These are phyloP conservation scores for Phytophthora brassicae DNA, from an alignment of 352 stramenopile genomes.

Conservation along the genomic window DNA sequence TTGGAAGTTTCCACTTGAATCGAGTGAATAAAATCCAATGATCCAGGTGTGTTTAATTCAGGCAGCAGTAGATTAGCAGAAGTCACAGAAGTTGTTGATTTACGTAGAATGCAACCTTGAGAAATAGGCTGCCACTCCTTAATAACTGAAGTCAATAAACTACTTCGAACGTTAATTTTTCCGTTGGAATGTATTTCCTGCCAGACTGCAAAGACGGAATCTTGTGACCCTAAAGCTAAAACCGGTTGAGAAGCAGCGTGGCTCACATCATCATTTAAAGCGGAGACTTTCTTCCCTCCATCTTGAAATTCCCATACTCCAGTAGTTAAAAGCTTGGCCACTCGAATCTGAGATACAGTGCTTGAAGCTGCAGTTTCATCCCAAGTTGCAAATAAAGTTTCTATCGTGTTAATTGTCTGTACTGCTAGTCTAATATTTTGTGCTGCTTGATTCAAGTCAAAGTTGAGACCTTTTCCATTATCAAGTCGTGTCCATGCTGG, in stretches of 20 bases:
- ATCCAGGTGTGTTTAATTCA: conserved; percentile 41
- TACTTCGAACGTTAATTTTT: conserved; percentile 40
- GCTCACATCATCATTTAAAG: conserved; percentile 42
- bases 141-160: conserved; percentile 12
- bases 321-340: conserved; percentile 28
- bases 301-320: conserved; percentile 48
- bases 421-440: conserved; percentile 44
- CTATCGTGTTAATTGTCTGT: conserved; percentile 13
- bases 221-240: conserved; percentile 14
- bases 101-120: conserved; percentile 49
- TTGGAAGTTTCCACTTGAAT: conserved; percentile 58
- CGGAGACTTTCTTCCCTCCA: conserved; percentile 32
- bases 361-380: conserved; percentile 39
- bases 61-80: conserved; percentile 51
- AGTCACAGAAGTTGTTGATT: conserved; percentile 36
- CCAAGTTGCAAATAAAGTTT: conserved; percentile 52
- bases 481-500: conserved; percentile 48
- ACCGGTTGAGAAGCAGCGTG: conserved; percentile 34
- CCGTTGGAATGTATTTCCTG: conserved; percentile 43
- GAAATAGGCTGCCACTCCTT: conserved; percentile 53
- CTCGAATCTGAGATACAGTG: conserved; percentile 44
- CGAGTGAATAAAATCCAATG: conserved; percentile 52
- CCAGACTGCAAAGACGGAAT: conserved; percentile 42
- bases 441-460: conserved; percentile 39
- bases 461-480: conserved; percentile 42